Evolutionary conservation across 352 stramenopile species (phyloP), one percentile per base, ranked within the genome.

Genomic region (Pythium sukuiense): DNA sequence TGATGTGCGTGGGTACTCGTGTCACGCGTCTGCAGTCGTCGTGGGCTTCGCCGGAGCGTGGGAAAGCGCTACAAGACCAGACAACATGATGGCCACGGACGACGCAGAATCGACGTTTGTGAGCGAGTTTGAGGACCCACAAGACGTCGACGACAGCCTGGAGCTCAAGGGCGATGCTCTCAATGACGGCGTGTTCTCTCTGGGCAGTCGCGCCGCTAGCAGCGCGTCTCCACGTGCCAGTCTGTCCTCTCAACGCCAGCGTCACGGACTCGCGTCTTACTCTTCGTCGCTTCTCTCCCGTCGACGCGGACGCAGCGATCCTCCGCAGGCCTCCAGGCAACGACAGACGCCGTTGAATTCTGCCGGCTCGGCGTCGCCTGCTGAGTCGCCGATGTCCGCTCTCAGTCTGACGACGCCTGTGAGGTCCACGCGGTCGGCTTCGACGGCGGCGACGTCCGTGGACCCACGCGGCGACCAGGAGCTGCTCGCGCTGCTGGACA

Each of bases 401-500:
- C n/a, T 53, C 30, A 39, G 54, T 37, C 16, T 63, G 24, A 35
- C 48, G 14, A 61, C 65, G 3, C 59, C 65, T 1, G 33, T 41
- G n/a, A 30, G 53, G 1, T 71, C 65, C n/a, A 50, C 45, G 3
- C 65, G 65, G 0, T 71, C 65, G 2, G 27, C 50, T 1, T 71
- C 65, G 1, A 67, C 65, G 2, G 30, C 57, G 7, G 43, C 43
- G 7, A 54, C 58, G 1, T 59, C 59, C 3, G 39, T 71, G 3
- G 65, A 71, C 35, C 58, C 57, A 13, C 59, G 65, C 9, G 59
- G 54, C 6, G 67, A 73, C 61, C 61, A 73, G 9, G 67, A 73
- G 20, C 58, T 89, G 16, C 63, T 91, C 26, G 71, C 71, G 45
- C 48, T 61, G 29, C 59, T 70, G 63, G 18, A 20, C 11, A 7